Evolutionary conservation across 192 early-diverging fungal species (phyloP), one percentile per base, ranked within the genome.

Genomic region (Coemansia sp.): DNA sequence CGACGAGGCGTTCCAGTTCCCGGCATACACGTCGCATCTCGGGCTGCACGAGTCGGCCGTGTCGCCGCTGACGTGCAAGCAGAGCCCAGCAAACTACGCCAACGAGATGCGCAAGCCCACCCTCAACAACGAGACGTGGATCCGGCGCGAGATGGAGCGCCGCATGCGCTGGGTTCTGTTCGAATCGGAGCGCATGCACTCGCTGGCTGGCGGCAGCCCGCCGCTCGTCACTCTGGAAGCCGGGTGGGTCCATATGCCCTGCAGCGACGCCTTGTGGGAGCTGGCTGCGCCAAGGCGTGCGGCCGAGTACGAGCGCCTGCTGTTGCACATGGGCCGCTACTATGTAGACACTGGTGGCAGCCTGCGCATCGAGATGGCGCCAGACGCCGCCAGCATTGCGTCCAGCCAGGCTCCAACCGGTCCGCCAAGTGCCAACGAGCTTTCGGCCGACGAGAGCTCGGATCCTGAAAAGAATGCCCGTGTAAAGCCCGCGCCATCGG

Each of bases 221-320:
- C 81, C 81, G 57, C 68, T 84, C 63, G 76, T 84, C 26, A 78
- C 76, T 14, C 71, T 84, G 23, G 81, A 75, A 51, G 76, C 81
- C 18, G 81, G 81, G 30, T 84, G 81, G 81, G 81, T 75, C 26
- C 73, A 78, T 57, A 84, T 84, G 81, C 81, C 81, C 39, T 84
- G 81, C 60, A 84, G 81, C 70, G 81, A 84, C 64, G 73, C 69
- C 24, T 41, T 84, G 36, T 84, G 81, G 81, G 81, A 75, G 33
- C 18, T 63, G 51, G 23, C 49, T 34, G 57, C 55, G 7, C 81
- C 81, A 44, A 72, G 75, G 23, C 69, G 76, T n/a, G 76, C 76
- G 1, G 81, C 72, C 33, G 81, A 84, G 69, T 70, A 72, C 64
- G 81, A 84, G 73, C 76, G 81, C 9, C 69, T 78, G 69, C 60